These are phyloP conservation scores for Malus hybrid DNA, from an alignment of 331 rosid species.

Conservation along the genomic window DNA sequence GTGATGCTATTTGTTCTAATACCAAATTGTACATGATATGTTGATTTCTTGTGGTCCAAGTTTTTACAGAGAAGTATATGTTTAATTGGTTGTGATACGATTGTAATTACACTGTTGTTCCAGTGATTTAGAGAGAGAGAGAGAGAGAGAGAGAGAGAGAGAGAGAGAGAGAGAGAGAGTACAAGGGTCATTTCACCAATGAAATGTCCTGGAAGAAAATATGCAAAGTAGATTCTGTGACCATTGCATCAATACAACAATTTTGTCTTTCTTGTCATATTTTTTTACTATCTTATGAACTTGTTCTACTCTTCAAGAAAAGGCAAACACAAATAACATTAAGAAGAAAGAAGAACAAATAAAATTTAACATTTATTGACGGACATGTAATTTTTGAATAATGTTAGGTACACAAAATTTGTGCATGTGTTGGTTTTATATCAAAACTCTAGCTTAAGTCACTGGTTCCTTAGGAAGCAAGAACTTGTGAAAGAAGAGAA, in stretches of 20 bases:
- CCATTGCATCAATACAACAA: conserved; percentile 4
- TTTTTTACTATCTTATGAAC: too few species aligned
- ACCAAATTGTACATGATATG: conserved; percentile 10
- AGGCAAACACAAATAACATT: too few species aligned
- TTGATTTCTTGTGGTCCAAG: neutral
- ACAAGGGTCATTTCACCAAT: neutral
- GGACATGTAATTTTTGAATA: too few species aligned
- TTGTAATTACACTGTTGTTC: conserved; percentile 18
- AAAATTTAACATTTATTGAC: too few species aligned
- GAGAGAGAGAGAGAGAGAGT: neutral
- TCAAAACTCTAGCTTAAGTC: too few species aligned
- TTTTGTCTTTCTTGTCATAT: neutral
- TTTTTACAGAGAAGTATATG: conserved; percentile 19
- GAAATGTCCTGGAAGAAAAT: neutral
- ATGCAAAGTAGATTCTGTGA: neutral
- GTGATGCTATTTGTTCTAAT: neutral
- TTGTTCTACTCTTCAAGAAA: too few species aligned
- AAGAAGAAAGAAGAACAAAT: too few species aligned
- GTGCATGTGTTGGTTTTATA: too few species aligned
- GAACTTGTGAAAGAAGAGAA: too few species aligned
- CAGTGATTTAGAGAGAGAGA: neutral
- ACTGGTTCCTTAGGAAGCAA: too few species aligned
- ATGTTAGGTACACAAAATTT: too few species aligned
- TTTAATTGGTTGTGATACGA: conserved; percentile 25
- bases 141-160: neutral